Percentiles rank a stretch among this genome's conserved stretches.
Conservation (phyloP, 2,329 filamentous ascomycete species). For the Fusarium duplospermum region DNA sequence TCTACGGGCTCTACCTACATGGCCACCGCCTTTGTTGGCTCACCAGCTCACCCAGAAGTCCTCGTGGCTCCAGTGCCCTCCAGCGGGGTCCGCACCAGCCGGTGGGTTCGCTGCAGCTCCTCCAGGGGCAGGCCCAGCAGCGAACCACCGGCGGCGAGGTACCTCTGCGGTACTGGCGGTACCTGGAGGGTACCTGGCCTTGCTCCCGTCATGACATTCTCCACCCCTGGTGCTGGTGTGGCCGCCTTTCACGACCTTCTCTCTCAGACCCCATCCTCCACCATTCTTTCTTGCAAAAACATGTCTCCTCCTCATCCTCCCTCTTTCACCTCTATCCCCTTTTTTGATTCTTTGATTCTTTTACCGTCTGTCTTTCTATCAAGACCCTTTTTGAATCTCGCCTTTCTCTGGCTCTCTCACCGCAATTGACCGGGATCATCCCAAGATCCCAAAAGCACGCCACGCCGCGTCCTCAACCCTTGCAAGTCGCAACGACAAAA, state of each 20-base stretch:
- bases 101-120: conserved; percentile 18
- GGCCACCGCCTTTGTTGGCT: conserved; percentile 1
- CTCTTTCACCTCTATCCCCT: background rate
- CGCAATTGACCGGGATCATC: conserved; percentile 31
- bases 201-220: background rate
- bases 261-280: conserved; percentile 12
- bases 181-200: conserved; percentile 6
- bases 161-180: background rate
- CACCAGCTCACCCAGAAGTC: conserved; percentile 3
- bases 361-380: background rate
- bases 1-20: background rate
- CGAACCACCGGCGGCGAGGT: conserved; percentile 16
- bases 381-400: background rate
- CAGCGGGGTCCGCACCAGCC: background rate
- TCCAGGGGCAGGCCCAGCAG: conserved; percentile 29
- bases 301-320: background rate
- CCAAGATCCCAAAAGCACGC: conserved; percentile 40
- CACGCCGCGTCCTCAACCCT: conserved; percentile 40
- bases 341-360: background rate
- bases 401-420: background rate
- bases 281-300: conserved; percentile 20
- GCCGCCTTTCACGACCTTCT: background rate
- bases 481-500: conserved; percentile 39
- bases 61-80: conserved; percentile 23
- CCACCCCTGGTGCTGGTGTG: background rate